A percentile compares a stretch with the other conserved stretches of the same genome.
Evolutionary conservation across 1,284 basidiomycete genomes (phyloP).

Genomic region (Crucibulum cyathiforme): DNA sequence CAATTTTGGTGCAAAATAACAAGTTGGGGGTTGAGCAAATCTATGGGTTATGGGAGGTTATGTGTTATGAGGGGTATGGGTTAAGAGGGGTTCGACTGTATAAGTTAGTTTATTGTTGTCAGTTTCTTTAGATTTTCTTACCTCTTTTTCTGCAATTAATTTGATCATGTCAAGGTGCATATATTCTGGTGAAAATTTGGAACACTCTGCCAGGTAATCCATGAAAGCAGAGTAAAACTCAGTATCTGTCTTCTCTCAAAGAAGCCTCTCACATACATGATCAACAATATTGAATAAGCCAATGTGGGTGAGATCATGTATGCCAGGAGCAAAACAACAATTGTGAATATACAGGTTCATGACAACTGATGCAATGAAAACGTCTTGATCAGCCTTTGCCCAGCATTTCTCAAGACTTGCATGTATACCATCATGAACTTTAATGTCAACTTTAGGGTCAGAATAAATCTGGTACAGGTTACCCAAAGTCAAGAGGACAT

Average conservation of each 20-base stretch:
- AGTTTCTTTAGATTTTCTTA: too few species aligned
- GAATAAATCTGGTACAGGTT: constrained; percentile 26
- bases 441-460: neutral
- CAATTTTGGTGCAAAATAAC: too few species aligned
- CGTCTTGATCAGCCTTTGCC: constrained; percentile 13
- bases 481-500: constrained; percentile 36
- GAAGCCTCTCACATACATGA: neutral
- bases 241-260: neutral
- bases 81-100: too few species aligned
- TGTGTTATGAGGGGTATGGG: neutral
- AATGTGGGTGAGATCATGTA: neutral
- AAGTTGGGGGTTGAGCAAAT: neutral
- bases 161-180: constrained; percentile 3
- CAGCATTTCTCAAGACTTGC: constrained; percentile 11
- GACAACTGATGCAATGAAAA: constrained; percentile 9
- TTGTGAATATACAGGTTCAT: constrained; percentile 9
- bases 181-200: constrained; percentile 1
- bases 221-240: constrained; percentile 7
- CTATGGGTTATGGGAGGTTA: neutral
- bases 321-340: neutral
- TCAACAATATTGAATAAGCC: constrained; percentile 3
- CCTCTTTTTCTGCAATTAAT: neutral
- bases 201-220: constrained; percentile 1
- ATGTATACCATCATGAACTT: neutral
- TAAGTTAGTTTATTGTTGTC: too few species aligned